A percentile compares a stretch with the other conserved stretches of the same genome.
Evolutionary conservation across 495 filamentous ascomycete genomes (phyloP).

Genomic region (Cryomyces minteri): DNA sequence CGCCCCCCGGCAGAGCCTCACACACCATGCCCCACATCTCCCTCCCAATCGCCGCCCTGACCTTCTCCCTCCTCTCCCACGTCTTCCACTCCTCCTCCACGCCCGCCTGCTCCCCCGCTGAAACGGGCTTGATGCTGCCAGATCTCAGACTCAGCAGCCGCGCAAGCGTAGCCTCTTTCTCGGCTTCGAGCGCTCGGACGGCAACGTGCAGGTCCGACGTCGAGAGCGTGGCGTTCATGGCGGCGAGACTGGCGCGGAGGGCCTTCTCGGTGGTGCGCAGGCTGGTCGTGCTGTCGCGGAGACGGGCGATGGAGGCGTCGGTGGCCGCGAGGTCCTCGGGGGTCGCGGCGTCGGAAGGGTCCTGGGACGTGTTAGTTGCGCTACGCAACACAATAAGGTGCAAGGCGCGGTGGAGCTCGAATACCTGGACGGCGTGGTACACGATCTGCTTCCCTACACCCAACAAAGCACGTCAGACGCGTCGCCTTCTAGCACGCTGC

Average conservation of each 20-base stretch:
- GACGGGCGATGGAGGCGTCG: conserved; percentile 28
- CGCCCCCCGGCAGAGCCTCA: not conserved
- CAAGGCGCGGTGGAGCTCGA: not conserved
- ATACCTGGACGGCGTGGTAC: conserved; percentile 38
- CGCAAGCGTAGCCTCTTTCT: conserved; percentile 23
- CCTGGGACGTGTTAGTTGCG: conserved; percentile 7
- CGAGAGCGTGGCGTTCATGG: conserved; percentile 30
- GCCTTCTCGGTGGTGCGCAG: conserved; percentile 33
- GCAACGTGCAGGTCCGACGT: conserved; percentile 30
- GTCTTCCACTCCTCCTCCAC: conserved; percentile 30
- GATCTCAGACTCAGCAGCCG: conserved; percentile 23
- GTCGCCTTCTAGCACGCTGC: not conserved
- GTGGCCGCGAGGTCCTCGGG: conserved; percentile 28
- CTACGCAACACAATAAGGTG: not conserved
- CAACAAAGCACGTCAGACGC: not conserved
- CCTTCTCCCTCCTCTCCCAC: conserved; percentile 29
- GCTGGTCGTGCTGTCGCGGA: conserved; percentile 29
- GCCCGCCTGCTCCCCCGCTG: conserved; percentile 26
- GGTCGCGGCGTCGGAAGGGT: conserved; percentile 23
- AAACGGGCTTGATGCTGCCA: conserved; percentile 25
- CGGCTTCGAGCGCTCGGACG: conserved; percentile 26
- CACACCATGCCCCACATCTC: conserved; percentile 18
- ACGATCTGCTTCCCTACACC: conserved; percentile 40
- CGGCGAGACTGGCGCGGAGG: conserved; percentile 27
- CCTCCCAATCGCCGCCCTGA: conserved; percentile 26